Evolutionary conservation across 1,284 basidiomycete species (phyloP).

Genomic region (Puccinia brachypodii): DNA sequence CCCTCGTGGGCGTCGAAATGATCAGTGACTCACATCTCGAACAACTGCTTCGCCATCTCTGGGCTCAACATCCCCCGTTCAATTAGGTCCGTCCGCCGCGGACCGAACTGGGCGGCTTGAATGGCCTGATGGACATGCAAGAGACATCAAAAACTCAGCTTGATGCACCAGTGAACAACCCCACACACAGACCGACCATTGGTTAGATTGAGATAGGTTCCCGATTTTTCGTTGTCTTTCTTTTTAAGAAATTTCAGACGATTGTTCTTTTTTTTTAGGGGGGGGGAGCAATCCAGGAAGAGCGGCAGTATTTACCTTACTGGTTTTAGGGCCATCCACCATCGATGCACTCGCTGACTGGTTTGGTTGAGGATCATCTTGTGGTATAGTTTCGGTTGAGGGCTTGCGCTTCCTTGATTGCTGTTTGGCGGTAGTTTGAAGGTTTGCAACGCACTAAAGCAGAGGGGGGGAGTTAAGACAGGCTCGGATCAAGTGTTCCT

Average conservation of each 20-base stretch:
- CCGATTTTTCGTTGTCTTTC: not conserved
- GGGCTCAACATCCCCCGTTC: constrained; percentile 30
- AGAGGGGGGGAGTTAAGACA: not conserved
- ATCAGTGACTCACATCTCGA: constrained; percentile 23
- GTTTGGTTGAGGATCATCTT: not conserved
- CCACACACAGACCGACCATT: not conserved
- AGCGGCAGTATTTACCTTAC: not conserved
- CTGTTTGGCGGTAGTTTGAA: constrained; percentile 15
- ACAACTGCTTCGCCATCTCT: constrained; percentile 19
- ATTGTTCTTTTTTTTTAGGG: not conserved
- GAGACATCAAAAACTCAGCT: not conserved
- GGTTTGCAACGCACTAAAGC: constrained; percentile 2
- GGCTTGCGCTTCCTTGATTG: constrained; percentile 1
- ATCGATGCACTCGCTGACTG: not conserved
- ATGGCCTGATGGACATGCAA: constrained; percentile 11
- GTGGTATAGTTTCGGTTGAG: not conserved
- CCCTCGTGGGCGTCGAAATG: not conserved
- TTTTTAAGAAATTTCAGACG: not conserved
- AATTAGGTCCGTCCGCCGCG: constrained; percentile 23
- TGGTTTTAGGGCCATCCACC: constrained; percentile 12
- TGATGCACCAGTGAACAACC: constrained; percentile 1
- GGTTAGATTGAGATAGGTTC: not conserved
- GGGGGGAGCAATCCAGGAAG: not conserved
- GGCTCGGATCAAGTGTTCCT: not conserved
- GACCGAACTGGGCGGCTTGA: constrained; percentile 28